Evolutionary conservation across 768 basidiomycete species (phyloP).

Genomic region (Kwoniella bestiolae): DNA sequence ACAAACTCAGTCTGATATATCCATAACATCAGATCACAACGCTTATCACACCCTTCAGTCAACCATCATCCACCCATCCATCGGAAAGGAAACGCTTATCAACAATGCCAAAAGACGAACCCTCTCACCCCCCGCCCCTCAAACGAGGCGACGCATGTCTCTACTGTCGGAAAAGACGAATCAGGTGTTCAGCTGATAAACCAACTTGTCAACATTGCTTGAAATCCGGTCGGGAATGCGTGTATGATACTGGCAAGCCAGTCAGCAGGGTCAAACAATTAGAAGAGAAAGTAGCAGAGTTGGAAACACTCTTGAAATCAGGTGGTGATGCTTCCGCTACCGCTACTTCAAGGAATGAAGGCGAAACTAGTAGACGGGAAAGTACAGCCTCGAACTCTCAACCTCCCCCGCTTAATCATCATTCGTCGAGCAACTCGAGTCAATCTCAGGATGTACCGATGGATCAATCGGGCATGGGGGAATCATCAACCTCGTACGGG

Average conservation of each 20-base stretch:
- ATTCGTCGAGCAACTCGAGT: slow-evolving; percentile 21
- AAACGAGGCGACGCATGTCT: slow-evolving; percentile 50
- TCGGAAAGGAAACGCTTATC: no score
- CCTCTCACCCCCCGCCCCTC: slow-evolving; percentile 26
- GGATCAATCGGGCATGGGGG: background rate
- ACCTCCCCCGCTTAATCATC: slow-evolving; percentile 17
- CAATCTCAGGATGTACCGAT: background rate
- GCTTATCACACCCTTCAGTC: no score
- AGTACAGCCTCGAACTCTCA: slow-evolving; percentile 4
- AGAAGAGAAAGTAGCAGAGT: slow-evolving; percentile 45
- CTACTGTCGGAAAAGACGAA: slow-evolving; percentile 49
- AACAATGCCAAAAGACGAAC: slow-evolving; percentile 27
- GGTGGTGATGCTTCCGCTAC: background rate
- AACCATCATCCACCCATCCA: no score
- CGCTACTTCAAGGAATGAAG: background rate
- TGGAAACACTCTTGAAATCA: slow-evolving; percentile 34
- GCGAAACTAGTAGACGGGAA: background rate
- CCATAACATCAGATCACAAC: no score
- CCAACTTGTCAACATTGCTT: slow-evolving; percentile 45
- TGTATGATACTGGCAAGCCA: slow-evolving; percentile 50
- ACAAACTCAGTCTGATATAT: no score
- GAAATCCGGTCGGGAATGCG: slow-evolving; percentile 43
- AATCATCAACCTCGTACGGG: slow-evolving; percentile 2
- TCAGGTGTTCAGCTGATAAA: slow-evolving; percentile 44
- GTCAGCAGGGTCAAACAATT: slow-evolving; percentile 50